Base-by-base conservation (phyloP, 2,329 filamentous ascomycete species). In the Falciphora oryzae region DNA sequence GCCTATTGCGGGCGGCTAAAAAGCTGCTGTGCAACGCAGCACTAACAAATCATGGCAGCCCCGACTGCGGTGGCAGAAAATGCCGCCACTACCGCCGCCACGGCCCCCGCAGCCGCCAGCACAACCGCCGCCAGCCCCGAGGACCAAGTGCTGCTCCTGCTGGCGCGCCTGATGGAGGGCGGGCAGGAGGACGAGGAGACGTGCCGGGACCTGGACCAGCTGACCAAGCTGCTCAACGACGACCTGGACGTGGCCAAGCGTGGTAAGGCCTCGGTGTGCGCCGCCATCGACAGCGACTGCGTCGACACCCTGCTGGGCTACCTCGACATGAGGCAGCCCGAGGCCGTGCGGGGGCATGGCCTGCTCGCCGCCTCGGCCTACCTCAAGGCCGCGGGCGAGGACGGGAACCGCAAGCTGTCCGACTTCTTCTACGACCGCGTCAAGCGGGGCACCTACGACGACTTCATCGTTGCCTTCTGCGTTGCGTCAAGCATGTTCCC, bases 401-500 rank as follows among this genome's bases (percentile, higher is more conserved):
- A 85, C 8, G 92, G 92, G 4, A 83, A 87, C 68, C 82, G 86
- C 68, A 84, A 88, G 68, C 85, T 97, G 62, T 85, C 85, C 6
- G 83, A 84, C 6, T 94, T 95, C 74, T 90, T 97, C 73, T 88
- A 88, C 64, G 80, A 85, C 22, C 87, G 89, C 63, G 82, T 96
- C 22, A 79, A 84, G 69, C 87, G 89, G 68, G 88, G 88, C 63
- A 94, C 90, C 29, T 91, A 93, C 68, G 93, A 97, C 71, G 92
- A 96, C 75, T 86, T 96, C 69, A 92, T 97, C 64, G 83, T 95
- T 62, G 93, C 93, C 7, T 98, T 97, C 75, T 98, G 93, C 63
- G 93, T 93, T n/a, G 92, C 93, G 7, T 87, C 93, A 2, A 87
- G 89, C 28, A 86, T 96, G 11, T 99, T 99, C 73, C 93, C 95